Percentiles rank a stretch among this genome's conserved stretches.
phyloP scores from a whole-genome alignment of 441 rosid species.

The Pelargonium cotyledonis region DNA sequence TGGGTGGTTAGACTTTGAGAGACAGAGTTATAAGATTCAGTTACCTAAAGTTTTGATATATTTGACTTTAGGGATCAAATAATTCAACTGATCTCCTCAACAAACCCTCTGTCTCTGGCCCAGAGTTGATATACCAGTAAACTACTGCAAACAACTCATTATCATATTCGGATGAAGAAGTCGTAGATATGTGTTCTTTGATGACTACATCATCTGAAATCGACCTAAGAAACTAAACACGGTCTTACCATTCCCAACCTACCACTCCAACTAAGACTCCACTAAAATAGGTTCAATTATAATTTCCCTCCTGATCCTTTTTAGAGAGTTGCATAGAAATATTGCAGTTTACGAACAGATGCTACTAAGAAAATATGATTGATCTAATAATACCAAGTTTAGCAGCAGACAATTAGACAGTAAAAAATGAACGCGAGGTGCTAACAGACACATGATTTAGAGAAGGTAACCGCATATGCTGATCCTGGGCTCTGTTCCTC shows the following conservation, averaged over 20 bases:
- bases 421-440: slow-evolving; percentile 47
- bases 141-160: neutral
- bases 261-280: neutral
- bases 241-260: neutral
- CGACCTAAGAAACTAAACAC: neutral
- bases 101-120: neutral
- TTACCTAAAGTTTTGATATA: neutral
- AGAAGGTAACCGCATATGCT: slow-evolving; percentile 57
- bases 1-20: neutral
- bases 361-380: slow-evolving; percentile 16
- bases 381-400: slow-evolving; percentile 25
- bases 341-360: slow-evolving; percentile 25
- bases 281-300: neutral
- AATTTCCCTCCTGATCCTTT: no score
- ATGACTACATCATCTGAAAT: no score
- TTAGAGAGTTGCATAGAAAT: no score
- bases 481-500: slow-evolving; percentile 56
- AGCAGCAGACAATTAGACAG: slow-evolving; percentile 19
- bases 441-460: slow-evolving; percentile 51
- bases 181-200: neutral
- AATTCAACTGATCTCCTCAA: neutral
- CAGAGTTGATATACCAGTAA: neutral
- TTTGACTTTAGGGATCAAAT: neutral
- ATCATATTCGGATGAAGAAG: neutral
- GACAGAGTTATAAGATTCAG: neutral